These are phyloP conservation scores for Dalechampia spathulata DNA, from an alignment of 441 rosid genomes.

Conservation along the genomic window DNA sequence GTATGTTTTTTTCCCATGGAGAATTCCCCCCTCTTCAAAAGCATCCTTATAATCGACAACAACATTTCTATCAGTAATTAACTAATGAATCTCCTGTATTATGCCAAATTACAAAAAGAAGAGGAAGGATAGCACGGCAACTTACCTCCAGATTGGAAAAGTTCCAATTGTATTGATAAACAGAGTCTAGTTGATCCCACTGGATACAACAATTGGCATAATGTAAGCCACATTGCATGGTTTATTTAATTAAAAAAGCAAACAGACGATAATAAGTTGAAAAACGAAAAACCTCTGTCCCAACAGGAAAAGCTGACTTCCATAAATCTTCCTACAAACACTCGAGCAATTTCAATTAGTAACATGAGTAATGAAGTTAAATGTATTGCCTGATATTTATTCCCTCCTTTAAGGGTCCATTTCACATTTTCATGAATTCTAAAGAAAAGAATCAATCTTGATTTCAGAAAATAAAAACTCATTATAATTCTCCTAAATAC, in stretches of 20 bases:
- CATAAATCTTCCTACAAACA: conserved; percentile 80
- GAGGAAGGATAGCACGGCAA: conserved; percentile 3
- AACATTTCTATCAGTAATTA: conserved; percentile 6
- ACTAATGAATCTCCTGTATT: background rate
- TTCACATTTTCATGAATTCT: background rate
- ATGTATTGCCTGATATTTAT: no score
- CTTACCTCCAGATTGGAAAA: conserved; percentile 90
- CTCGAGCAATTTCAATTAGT: conserved; percentile 10
- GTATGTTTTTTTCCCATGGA: conserved; percentile 69
- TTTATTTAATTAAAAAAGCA: no score
- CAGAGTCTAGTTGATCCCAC: conserved; percentile 89
- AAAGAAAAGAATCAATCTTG: background rate
- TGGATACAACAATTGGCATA: no score
- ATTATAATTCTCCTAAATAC: no score
- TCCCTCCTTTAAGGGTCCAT: no score
- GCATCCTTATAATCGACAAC: conserved; percentile 50
- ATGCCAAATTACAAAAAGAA: background rate
- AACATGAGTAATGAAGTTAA: no score
- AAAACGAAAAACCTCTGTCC: conserved; percentile 73
- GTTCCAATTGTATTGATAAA: conserved; percentile 75
- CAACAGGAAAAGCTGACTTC: conserved; percentile 87
- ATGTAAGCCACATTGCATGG: no score
- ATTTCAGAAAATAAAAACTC: no score
- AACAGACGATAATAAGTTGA: background rate
- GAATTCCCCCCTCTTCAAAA: conserved; percentile 84